Percentiles rank a stretch among this genome's conserved stretches.
Evolutionary conservation across 768 basidiomycete species (phyloP).

Genomic region (Arthromyces matolae): DNA sequence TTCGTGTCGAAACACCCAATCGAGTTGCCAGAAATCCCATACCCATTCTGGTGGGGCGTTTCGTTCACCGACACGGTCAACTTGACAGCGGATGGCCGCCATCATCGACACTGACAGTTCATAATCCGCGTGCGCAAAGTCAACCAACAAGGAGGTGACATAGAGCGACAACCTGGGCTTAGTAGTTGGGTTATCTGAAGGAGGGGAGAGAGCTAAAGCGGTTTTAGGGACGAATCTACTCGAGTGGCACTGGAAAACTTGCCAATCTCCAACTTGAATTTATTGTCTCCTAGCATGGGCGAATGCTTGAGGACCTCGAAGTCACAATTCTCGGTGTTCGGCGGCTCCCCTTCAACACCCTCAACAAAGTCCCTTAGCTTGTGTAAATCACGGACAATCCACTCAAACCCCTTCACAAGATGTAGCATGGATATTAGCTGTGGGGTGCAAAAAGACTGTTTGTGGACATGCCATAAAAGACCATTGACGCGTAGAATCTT

Average conservation of each 20-base stretch:
- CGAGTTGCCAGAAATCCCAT: conserved; percentile 69
- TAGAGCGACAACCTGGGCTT: conserved; percentile 55
- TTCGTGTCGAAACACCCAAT: conserved; percentile 67
- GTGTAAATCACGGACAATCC: conserved; percentile 57
- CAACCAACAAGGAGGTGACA: conserved; percentile 62
- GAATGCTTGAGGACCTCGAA: conserved; percentile 66
- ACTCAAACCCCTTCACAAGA: conserved; percentile 61
- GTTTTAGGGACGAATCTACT: background rate
- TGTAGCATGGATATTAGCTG: background rate
- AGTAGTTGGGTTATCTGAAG: conserved; percentile 18
- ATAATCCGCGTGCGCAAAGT: conserved; percentile 56
- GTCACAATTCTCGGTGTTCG: conserved; percentile 34
- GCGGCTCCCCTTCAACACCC: conserved; percentile 27
- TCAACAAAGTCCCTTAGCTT: conserved; percentile 60
- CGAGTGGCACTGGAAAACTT: conserved; percentile 12
- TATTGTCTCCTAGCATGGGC: conserved; percentile 64
- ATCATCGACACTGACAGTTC: conserved; percentile 65
- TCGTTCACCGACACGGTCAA: conserved; percentile 55
- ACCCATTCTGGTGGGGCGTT: conserved; percentile 68
- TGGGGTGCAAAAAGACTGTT: background rate
- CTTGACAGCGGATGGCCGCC: conserved; percentile 65
- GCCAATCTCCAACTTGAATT: conserved; percentile 73
- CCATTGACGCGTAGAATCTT: conserved; percentile 59
- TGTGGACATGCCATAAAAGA: conserved; percentile 53
- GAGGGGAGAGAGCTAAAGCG: conserved; percentile 20